A percentile compares a stretch with the other conserved stretches of the same genome.
phyloP scores from a whole-genome alignment of 257 asterid genomes.

The Datura wrightii region DNA sequence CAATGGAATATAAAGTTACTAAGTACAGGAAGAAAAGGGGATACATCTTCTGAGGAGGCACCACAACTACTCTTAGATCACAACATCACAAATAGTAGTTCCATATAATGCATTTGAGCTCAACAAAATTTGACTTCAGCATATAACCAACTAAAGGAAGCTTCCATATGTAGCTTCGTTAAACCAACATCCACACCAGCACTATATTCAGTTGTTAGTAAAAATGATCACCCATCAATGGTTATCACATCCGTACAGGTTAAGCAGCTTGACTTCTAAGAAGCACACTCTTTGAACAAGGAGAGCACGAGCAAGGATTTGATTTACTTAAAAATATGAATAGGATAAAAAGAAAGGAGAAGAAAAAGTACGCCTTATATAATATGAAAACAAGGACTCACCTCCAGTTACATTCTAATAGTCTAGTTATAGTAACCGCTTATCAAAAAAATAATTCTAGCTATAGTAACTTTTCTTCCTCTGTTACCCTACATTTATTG shows the following conservation, averaged over 20 bases:
- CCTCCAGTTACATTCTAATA: neutral
- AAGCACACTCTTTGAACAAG: constrained; percentile 15
- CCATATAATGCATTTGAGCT: constrained; percentile 1
- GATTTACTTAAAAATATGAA: neutral
- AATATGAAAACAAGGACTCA: neutral
- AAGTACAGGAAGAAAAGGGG: neutral
- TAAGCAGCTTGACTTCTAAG: constrained; percentile 5
- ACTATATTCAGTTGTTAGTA: neutral
- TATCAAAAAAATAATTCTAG: too few species aligned
- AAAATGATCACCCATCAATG: neutral
- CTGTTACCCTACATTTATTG: too few species aligned
- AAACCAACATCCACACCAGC: neutral
- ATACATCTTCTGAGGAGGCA: neutral
- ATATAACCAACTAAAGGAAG: constrained; percentile 16
- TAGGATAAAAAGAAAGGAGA: neutral
- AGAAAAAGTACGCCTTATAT: neutral
- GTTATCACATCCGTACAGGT: neutral
- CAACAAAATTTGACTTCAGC: constrained; percentile 17
- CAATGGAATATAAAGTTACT: constrained; percentile 30
- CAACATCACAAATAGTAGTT: neutral
- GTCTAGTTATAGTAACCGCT: neutral
- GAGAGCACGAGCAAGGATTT: neutral
- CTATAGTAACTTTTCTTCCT: too few species aligned
- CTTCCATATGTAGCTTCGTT: neutral
- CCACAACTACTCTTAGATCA: neutral